Conservation (phyloP, 805 yeast species). For the Candida silvatica region DNA sequence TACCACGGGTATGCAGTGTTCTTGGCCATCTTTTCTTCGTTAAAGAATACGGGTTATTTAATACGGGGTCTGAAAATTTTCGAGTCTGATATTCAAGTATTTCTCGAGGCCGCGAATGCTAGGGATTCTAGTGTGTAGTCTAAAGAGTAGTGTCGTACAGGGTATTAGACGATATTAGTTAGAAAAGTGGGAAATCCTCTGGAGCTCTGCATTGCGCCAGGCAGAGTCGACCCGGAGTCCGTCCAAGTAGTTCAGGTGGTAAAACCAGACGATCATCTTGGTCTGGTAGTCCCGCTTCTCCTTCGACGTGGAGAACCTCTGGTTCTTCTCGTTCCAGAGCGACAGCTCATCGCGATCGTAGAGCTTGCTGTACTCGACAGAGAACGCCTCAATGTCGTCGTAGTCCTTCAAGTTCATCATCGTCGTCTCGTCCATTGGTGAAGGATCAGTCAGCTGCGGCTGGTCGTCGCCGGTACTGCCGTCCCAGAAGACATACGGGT, state of each 20-base stretch:
- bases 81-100: too few relatives aligned
- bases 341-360: constrained; percentile 23
- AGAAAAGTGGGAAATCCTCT: too few relatives aligned
- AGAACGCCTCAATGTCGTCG: constrained; percentile 46
- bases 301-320: constrained; percentile 6
- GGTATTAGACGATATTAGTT: too few relatives aligned
- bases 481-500: constrained; percentile 46
- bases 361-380: constrained; percentile 35
- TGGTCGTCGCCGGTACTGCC: constrained; percentile 22
- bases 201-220: neutral
- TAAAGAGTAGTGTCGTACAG: too few relatives aligned
- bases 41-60: neutral
- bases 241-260: constrained; percentile 18
- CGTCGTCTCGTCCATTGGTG: constrained; percentile 14
- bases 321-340: constrained; percentile 34
- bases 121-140: too few relatives aligned
- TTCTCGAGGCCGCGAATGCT: too few relatives aligned
- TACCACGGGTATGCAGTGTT: constrained; percentile 54
- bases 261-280: constrained; percentile 19
- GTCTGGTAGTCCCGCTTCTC: constrained; percentile 11
- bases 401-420: constrained; percentile 35
- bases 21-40: neutral
- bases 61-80: neutral
- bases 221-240: constrained; percentile 13
- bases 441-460: neutral